Percentiles rank a stretch among this genome's conserved stretches.
These are phyloP conservation scores for Picea abies DNA, from an alignment of 83 land plant species.

Conservation along the genomic window DNA sequence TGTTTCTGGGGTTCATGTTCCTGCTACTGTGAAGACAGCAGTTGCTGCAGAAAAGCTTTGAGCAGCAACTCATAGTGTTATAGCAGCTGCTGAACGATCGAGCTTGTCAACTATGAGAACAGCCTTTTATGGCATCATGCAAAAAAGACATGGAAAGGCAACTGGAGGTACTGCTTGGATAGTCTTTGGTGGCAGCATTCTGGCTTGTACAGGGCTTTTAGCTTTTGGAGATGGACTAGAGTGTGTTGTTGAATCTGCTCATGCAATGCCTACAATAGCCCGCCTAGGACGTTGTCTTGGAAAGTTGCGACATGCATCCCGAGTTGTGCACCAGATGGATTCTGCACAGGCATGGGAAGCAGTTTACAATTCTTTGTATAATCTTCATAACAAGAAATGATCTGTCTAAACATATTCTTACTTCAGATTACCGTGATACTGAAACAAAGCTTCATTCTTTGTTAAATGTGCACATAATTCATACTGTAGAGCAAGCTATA, in stretches of 20 bases:
- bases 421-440: not conserved
- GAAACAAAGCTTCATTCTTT: not conserved
- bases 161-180: constrained; percentile 65
- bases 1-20: constrained; percentile 39
- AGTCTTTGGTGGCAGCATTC: constrained; percentile 72
- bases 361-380: constrained; percentile 38
- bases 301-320: constrained; percentile 58
- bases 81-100: constrained; percentile 76
- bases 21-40: constrained; percentile 42
- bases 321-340: constrained; percentile 35
- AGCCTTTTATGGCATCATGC: constrained; percentile 90
- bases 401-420: not conserved
- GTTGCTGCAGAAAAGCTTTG: constrained; percentile 74
- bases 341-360: constrained; percentile 38
- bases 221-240: constrained; percentile 81
- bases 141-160: constrained; percentile 40
- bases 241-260: constrained; percentile 65
- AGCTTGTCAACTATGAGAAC: constrained; percentile 87
- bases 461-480: too few relatives aligned
- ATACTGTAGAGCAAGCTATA: too few relatives aligned
- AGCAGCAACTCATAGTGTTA: constrained; percentile 63
- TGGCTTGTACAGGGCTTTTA: constrained; percentile 70
- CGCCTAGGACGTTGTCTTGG: constrained; percentile 83
- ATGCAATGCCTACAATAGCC: constrained; percentile 73
- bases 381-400: constrained; percentile 25